Evolutionary conservation across 257 asterid species (phyloP).

Genomic region (Leonotis leonurus): DNA sequence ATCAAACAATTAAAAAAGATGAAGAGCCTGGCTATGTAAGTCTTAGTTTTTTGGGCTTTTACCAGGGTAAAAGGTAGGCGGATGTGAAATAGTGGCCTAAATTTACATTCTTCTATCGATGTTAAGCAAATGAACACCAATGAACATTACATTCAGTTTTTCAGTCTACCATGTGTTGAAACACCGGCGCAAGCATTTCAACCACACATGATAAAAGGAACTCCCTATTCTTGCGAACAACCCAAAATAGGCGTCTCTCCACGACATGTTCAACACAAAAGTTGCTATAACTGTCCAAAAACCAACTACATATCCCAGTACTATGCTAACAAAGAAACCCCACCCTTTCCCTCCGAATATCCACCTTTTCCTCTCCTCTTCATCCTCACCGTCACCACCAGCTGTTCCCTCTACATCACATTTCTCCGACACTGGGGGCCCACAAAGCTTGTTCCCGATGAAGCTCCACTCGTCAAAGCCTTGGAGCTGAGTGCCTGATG

Average conservation of each 20-base stretch:
- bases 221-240: not conserved
- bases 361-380: not conserved
- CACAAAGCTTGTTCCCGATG: constrained; percentile 11
- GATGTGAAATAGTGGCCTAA: too few relatives aligned
- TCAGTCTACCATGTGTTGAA: too few relatives aligned
- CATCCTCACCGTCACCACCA: not conserved
- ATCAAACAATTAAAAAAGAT: too few relatives aligned
- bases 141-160: too few relatives aligned
- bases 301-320: constrained; percentile 18
- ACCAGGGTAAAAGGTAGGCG: too few relatives aligned
- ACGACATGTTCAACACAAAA: not conserved
- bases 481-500: constrained; percentile 28
- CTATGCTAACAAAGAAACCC: not conserved
- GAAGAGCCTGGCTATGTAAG: too few relatives aligned
- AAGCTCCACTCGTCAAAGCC: not conserved
- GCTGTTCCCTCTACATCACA: not conserved
- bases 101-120: too few relatives aligned
- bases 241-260: constrained; percentile 8
- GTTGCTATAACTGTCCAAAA: constrained; percentile 7
- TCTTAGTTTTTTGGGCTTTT: too few relatives aligned
- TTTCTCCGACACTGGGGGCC: not conserved
- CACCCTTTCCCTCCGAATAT: not conserved
- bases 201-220: not conserved
- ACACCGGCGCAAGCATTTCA: not conserved
- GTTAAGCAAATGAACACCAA: too few relatives aligned